Conservation (phyloP, 352 stramenopile species). For the Pythium aphanidermatum region DNA sequence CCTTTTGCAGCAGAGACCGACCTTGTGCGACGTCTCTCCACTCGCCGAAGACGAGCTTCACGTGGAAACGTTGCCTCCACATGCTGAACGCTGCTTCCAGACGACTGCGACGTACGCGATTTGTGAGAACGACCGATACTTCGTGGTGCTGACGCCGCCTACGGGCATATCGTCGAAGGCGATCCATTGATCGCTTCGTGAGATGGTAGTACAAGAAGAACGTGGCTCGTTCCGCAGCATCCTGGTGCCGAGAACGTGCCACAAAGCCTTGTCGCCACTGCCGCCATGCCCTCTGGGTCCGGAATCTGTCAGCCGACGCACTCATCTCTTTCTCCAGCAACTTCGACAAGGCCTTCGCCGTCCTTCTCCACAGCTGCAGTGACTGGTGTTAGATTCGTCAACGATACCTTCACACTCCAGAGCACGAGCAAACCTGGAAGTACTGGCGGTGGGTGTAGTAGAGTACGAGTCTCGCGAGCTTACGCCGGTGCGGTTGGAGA, state of each 20-base stretch:
- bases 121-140: constrained; percentile 5
- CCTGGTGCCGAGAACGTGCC: constrained; percentile 1
- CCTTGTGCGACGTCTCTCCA: constrained; percentile 5
- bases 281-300: neutral
- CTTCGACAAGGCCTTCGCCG: neutral
- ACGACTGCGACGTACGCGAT: constrained; percentile 4
- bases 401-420: neutral
- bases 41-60: constrained; percentile 12
- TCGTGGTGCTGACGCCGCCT: constrained; percentile 5
- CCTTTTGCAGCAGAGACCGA: constrained; percentile 1
- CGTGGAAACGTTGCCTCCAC: constrained; percentile 17
- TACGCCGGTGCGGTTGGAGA: neutral
- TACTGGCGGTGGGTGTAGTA: constrained; percentile 17
- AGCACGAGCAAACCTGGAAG: constrained; percentile 10
- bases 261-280: constrained; percentile 12
- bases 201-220: constrained; percentile 27
- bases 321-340: neutral
- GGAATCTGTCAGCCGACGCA: constrained; percentile 10
- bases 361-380: constrained; percentile 7
- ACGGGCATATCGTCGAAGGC: neutral
- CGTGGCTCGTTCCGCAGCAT: constrained; percentile 6
- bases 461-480: constrained; percentile 8
- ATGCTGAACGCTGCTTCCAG: constrained; percentile 4
- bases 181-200: constrained; percentile 12
- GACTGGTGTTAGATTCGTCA: neutral